Base-by-base conservation (phyloP, 352 stramenopile species). In the Phytophthora syringae region DNA sequence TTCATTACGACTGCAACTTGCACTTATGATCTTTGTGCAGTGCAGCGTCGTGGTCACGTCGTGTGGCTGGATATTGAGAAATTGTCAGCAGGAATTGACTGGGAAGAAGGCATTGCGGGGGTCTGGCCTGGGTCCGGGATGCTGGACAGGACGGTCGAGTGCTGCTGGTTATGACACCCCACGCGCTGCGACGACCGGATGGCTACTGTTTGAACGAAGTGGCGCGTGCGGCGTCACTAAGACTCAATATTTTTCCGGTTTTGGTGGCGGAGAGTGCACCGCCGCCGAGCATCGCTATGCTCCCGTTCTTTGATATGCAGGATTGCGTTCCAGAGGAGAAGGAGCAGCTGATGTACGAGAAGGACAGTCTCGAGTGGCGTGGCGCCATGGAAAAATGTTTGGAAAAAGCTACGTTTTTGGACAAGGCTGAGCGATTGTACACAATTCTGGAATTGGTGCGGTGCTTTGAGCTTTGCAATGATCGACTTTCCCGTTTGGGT, bases 181-280 rank as follows among this genome's bases (percentile, higher is more conserved):
- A 93, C 55, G 84, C 84, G 7, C 72, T 93, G 45, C 80, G 84
- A 12, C 72, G 84, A 2, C 84, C 84, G 0, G 82, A 93, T 59
- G 84, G 84, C 22, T 93, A 92, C 61, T 93, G 84, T 32, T 77
- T 93, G 53, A 93, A 93, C 60, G 84, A 93, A 67, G 85, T 93
- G 16, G 80, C 84, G 9, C 79, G 82, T 34, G 84, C 84, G 11
- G 78, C 80, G 20, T 74, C 79, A 16, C 71, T 88, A 30, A 72
- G 76, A 12, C 72, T 93, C 9, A 82, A 72, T 50, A 92, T 92
- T 57, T 93, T 93, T 42, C 84, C 82, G 3, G 82, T 89, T 11
- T 64, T 93, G 50, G 75, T 93, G 37, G 79, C 68, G 0, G 82
- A 92, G 27, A 92, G 82, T 48, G 76, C 82, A 20, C 84, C 84